Evolutionary conservation across 1,284 basidiomycete species (phyloP).

Genomic region (Leccinum ponderosum): DNA sequence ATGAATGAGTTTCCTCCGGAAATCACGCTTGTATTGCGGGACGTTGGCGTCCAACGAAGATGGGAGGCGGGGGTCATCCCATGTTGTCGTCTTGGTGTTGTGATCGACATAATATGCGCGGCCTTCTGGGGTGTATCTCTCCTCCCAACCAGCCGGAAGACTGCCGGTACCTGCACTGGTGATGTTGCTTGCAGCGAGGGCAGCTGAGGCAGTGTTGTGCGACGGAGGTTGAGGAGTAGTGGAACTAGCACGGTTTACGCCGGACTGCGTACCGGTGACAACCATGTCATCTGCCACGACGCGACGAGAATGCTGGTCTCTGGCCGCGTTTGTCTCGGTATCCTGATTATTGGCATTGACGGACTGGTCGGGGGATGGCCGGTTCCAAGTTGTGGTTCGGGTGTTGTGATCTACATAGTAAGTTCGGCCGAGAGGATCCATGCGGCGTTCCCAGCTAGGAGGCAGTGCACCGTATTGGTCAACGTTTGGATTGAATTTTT

Average conservation of each 20-base stretch:
- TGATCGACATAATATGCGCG: constrained; percentile 95
- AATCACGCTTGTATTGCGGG: constrained; percentile 97
- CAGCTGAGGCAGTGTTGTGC: constrained; percentile 34
- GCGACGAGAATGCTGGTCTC: constrained; percentile 77
- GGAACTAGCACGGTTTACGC: constrained; percentile 35
- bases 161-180: constrained; percentile 82
- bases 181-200: constrained; percentile 52
- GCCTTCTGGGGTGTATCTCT: constrained; percentile 93
- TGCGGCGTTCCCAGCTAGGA: constrained; percentile 88
- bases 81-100: constrained; percentile 96
- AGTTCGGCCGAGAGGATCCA: constrained; percentile 87
- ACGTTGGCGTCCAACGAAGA: constrained; percentile 86
- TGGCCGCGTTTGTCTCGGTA: constrained; percentile 67
- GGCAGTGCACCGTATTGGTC: constrained; percentile 86
- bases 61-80: constrained; percentile 93
- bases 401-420: constrained; percentile 96
- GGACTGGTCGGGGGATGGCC: constrained; percentile 58
- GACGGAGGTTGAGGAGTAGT: constrained; percentile 33
- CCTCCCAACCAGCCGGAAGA: constrained; percentile 93
- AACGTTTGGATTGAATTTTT: constrained; percentile 84
- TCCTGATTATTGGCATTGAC: constrained; percentile 56
- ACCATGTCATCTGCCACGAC: constrained; percentile 80
- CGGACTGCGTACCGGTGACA: constrained; percentile 48
- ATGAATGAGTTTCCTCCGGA: constrained; percentile 94
- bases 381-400: constrained; percentile 90